Base-by-base conservation (phyloP, 306 rosid species). In the Medicago ruthenica region DNA sequence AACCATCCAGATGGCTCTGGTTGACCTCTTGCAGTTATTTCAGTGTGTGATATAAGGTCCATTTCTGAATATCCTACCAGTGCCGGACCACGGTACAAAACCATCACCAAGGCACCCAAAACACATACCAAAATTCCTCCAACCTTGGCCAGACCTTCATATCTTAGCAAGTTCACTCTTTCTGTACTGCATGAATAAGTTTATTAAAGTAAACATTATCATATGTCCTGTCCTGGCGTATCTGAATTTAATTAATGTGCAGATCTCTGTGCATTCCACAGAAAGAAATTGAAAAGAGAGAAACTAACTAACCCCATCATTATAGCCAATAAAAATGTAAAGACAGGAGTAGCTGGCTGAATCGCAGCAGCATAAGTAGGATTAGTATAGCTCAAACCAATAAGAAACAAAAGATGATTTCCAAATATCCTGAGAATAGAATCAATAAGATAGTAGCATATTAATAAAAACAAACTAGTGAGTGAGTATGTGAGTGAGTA, bases 341-440 rank as follows among this genome's bases (percentile, higher is more conserved):
- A 94, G 55, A 94, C 98, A 31, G 98, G 98, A 77, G 85, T 94
- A 20, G 98, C 70, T 74, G 97, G 98, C 82, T 95, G 98, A 85
- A 86, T 85, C 11, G 98, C 96, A 80, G 98, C 95, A 71, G 98
- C 98, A 75, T 92, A 92, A 40, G 98, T 95, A 61, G 98, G 98
- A 83, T 85, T 95, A 79, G 97, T 95, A 79, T 95, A 95, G 81
- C 96, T 92, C 83, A 95, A 96, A 77, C 98, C 98, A 84, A 95
- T 64, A 77, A 94, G 98, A 90, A 94, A 95, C 84, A 95, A 81
- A 82, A 95, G 98, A 86, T 95, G 98, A 83, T 95, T 95, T 79
- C 98, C 97, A 79, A 90, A 92, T 79, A 95, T 92, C 92, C 98
- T 95, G 76, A 79, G 45, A 70, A n/a, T n/a, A n/a, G n/a, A n/a